These are phyloP conservation scores for Xylaria grammica DNA, from an alignment of 495 filamentous ascomycete species.

Conservation along the genomic window DNA sequence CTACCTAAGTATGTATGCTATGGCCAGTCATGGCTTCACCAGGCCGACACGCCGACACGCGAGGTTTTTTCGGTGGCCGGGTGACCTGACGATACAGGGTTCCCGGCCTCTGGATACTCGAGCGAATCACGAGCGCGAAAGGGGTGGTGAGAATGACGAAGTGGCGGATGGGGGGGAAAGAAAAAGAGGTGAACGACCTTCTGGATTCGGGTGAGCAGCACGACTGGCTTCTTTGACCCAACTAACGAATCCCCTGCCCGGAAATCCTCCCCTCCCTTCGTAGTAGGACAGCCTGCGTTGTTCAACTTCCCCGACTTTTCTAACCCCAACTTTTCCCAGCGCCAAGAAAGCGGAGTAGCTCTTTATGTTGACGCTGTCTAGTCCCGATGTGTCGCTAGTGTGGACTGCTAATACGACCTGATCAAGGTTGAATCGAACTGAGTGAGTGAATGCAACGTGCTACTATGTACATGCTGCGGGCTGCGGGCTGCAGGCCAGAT, in stretches of 20 bases:
- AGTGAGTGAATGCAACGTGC: constrained; percentile 6
- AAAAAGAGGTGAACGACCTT: constrained; percentile 26
- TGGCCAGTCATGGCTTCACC: too few relatives aligned
- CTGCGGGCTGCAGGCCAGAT: constrained; percentile 11
- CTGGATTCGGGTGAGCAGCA: constrained; percentile 28
- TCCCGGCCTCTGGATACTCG: background rate
- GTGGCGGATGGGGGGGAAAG: constrained; percentile 19
- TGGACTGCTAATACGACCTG: background rate
- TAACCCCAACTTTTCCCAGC: constrained; percentile 34
- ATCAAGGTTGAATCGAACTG: background rate
- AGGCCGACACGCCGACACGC: too few relatives aligned
- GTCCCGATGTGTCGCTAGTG: background rate
- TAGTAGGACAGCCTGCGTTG: constrained; percentile 1
- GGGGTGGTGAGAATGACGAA: background rate
- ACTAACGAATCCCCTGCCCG: constrained; percentile 17
- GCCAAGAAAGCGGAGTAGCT: constrained; percentile 43
- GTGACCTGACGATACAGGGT: background rate
- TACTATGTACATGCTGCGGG: constrained; percentile 27
- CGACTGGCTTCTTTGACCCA: constrained; percentile 15
- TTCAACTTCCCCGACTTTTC: constrained; percentile 30
- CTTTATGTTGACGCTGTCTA: background rate
- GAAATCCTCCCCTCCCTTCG: background rate
- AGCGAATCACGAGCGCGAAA: background rate
- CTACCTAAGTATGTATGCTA: background rate
- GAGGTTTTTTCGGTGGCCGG: background rate